These are phyloP conservation scores for Raddia guianensis DNA, from an alignment of 176 grass and related monocot genomes.

Conservation along the genomic window DNA sequence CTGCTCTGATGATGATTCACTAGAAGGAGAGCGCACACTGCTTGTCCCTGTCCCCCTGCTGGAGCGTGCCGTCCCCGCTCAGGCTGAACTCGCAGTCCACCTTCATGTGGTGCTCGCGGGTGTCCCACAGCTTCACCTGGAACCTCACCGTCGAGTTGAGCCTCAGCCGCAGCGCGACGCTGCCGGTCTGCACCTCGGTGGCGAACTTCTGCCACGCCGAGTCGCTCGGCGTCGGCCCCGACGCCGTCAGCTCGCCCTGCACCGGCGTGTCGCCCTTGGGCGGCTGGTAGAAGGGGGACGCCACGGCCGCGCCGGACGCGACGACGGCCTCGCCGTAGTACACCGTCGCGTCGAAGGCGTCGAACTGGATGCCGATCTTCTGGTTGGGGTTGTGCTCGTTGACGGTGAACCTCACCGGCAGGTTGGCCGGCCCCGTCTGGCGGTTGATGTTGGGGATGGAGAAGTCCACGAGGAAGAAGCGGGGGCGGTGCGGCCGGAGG, in stretches of 20 bases:
- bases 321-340: conserved; percentile 61
- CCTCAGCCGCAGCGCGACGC: conserved; percentile 47
- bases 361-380: conserved; percentile 74
- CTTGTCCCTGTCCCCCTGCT: conserved; percentile 38
- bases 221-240: conserved; percentile 35
- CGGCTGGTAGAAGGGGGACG: conserved; percentile 60
- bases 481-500: conserved; percentile 79
- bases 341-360: conserved; percentile 42
- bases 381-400: conserved; percentile 73
- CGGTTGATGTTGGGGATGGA: conserved; percentile 40
- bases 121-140: conserved; percentile 79
- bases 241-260: conserved; percentile 35
- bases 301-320: conserved; percentile 44
- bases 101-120: conserved; percentile 58
- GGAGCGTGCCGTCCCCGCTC: conserved; percentile 48
- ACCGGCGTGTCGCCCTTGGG: conserved; percentile 63
- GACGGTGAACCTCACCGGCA: conserved; percentile 61
- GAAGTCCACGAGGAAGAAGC: conserved; percentile 61
- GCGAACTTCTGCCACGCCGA: conserved; percentile 42
- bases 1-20: neutral
- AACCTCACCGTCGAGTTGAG: conserved; percentile 69
- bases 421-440: conserved; percentile 47
- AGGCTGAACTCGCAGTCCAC: conserved; percentile 51
- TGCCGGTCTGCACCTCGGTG: conserved; percentile 43
- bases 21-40: conserved; percentile 50